Evolutionary conservation across 176 grass and related monocot genomes (phyloP).

Genomic region (Oryza officinalis): DNA sequence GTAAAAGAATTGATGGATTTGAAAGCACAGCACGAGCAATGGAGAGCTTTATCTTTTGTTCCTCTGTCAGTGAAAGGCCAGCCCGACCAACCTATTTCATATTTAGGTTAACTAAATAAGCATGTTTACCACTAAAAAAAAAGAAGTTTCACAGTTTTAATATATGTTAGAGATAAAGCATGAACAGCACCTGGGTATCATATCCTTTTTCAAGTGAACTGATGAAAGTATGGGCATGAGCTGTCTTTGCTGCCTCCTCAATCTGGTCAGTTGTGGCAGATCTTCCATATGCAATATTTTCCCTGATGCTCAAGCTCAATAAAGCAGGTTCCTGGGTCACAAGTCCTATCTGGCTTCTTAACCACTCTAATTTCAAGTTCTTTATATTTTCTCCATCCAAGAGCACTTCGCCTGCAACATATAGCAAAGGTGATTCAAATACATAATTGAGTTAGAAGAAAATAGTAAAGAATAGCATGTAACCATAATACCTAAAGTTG

Average conservation of each 20-base stretch:
- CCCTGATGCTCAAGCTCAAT: conserved; percentile 94
- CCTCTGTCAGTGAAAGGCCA: conserved; percentile 86
- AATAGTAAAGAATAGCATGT: conserved; percentile 23
- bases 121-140: background rate
- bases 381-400: conserved; percentile 99
- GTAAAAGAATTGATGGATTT: conserved; percentile 90
- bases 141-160: background rate
- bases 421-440: background rate
- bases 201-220: conserved; percentile 97
- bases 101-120: conserved; percentile 33
- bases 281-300: conserved; percentile 98
- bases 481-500: conserved; percentile 77
- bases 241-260: conserved; percentile 97
- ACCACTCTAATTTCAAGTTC: conserved; percentile 83
- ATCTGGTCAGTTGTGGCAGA: conserved; percentile 87
- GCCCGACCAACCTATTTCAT: conserved; percentile 77
- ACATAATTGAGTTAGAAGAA: background rate
- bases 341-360: conserved; percentile 98
- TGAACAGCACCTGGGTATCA: conserved; percentile 70
- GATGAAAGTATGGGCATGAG: conserved; percentile 95
- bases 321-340: conserved; percentile 98
- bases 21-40: conserved; percentile 97
- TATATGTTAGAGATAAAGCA: conserved; percentile 25
- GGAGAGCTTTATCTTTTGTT: conserved; percentile 98
- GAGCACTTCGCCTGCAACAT: conserved; percentile 86